Evolutionary conservation across 306 rosid genomes (phyloP).

Genomic region (Citrullus colocynthis): DNA sequence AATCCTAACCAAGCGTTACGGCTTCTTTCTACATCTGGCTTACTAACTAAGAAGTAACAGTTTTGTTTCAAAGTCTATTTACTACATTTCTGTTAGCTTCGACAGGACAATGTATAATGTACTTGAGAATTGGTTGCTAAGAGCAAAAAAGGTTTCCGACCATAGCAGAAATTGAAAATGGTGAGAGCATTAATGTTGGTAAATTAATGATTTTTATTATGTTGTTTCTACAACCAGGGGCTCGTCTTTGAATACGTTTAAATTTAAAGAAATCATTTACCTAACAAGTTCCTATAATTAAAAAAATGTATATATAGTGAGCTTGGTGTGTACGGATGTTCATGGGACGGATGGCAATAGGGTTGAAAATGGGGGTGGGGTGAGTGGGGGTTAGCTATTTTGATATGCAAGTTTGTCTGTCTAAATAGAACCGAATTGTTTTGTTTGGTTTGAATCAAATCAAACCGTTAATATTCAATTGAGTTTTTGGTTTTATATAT

Average conservation of each 20-base stretch:
- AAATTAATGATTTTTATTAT: not conserved
- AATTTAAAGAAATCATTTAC: not conserved
- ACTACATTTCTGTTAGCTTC: not conserved
- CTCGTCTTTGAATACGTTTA: not conserved
- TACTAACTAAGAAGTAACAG: constrained; percentile 24
- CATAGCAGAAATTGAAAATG: not conserved
- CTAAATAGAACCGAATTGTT: no score
- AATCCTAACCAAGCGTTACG: constrained; percentile 78
- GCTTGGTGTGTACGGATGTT: no score
- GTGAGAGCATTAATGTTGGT: not conserved
- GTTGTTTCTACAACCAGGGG: not conserved
- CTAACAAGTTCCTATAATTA: not conserved
- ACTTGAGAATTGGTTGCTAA: not conserved
- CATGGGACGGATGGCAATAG: no score
- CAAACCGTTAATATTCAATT: no score
- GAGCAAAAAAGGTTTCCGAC: not conserved
- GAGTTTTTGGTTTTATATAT: no score
- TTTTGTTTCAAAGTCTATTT: not conserved
- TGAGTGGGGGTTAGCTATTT: no score
- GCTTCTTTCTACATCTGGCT: constrained; percentile 48
- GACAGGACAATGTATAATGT: not conserved
- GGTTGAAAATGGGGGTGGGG: no score
- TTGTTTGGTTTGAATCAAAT: no score
- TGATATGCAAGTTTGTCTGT: no score
- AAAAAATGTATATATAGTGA: no score